phyloP scores from a whole-genome alignment of 2,329 filamentous ascomycete genomes.

The Ceratocystis colombiana region DNA sequence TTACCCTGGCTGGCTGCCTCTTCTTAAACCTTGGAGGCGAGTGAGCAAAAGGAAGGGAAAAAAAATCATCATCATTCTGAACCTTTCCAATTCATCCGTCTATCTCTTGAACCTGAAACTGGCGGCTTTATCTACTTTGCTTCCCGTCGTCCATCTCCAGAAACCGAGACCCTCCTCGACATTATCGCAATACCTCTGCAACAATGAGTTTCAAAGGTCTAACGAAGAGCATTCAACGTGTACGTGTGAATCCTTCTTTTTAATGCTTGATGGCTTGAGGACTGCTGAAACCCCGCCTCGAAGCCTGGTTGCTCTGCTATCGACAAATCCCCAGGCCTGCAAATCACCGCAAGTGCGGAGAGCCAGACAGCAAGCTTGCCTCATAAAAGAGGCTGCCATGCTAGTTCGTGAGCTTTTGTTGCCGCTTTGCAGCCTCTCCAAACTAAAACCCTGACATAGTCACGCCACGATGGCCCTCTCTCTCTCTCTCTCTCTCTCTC shows the following conservation, averaged over 20 bases:
- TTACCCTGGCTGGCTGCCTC: conserved; percentile 23
- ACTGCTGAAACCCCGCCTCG: conserved; percentile 9
- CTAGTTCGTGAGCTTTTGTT: not conserved
- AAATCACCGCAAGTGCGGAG: not conserved
- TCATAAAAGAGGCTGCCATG: not conserved
- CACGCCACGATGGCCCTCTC: conserved; percentile 25
- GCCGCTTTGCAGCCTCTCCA: not conserved
- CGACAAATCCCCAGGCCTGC: not conserved
- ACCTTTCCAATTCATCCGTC: conserved; percentile 10
- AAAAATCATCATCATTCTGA: conserved; percentile 14
- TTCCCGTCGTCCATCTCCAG: not conserved
- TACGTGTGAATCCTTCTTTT: conserved; percentile 37
- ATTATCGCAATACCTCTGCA: conserved; percentile 22
- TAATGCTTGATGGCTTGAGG: not conserved
- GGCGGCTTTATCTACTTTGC: not conserved
- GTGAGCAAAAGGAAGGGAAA: conserved; percentile 13
- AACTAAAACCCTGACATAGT: not conserved
- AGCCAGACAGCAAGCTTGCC: not conserved
- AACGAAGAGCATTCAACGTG: conserved; percentile 77
- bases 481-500: conserved; percentile 29
- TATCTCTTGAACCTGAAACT: not conserved
- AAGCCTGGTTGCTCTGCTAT: not conserved
- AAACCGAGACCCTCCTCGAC: not conserved
- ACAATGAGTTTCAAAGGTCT: conserved; percentile 96
- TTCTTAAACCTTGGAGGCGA: conserved; percentile 8